Base-by-base conservation (phyloP, 306 rosid genomes). In the Lathyrus aphaca region DNA sequence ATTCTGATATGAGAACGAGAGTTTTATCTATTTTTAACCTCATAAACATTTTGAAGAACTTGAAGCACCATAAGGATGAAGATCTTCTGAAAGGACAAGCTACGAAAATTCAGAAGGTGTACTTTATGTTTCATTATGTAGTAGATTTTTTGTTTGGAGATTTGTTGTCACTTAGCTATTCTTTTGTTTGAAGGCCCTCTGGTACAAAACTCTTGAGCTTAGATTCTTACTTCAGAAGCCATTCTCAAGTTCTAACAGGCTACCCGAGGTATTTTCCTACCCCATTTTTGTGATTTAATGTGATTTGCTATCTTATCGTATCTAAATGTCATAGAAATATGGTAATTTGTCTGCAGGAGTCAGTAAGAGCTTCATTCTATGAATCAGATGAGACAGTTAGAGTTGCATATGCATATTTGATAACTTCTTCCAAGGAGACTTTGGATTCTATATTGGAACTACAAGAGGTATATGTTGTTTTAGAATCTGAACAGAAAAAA, bases 131-230 rank as follows among this genome's bases (percentile, higher is more conserved):
- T 68, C 8, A 13, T 16, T 61, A 10, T 37, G 53, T 43, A 57
- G 14, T 25, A 55, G 17, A 48, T 3, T 60, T 39, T 39, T 29
- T 61, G 61, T 55, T 25, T 55, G 0, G 61, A 11, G 37, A 55
- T 23, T 16, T 18, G 16, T 66, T 68, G 10, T 49, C 66, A 40
- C 25, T 27, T 66, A n/a, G 10, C 32, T 42, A 63, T 13, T 73
- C 12, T 43, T 45, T 17, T 48, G 37, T 46, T 42, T n/a, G n/a
- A 59, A 93, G 98, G 90, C 81, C 30, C 81, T 93, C 27, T 93
- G 98, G 98, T 90, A 88, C 85, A 90, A 86, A 82, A 84, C 86
- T 81, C 94, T 93, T 19, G 98, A 88, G 83, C 78, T 93, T 53
- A 85, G 97, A 60, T 81, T 90, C 80, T 76, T 88, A 71, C 88